Percentiles rank a stretch among this genome's conserved stretches.
Evolutionary conservation across 257 asterid genomes (phyloP).

Genomic region (Linderniella brevidens): DNA sequence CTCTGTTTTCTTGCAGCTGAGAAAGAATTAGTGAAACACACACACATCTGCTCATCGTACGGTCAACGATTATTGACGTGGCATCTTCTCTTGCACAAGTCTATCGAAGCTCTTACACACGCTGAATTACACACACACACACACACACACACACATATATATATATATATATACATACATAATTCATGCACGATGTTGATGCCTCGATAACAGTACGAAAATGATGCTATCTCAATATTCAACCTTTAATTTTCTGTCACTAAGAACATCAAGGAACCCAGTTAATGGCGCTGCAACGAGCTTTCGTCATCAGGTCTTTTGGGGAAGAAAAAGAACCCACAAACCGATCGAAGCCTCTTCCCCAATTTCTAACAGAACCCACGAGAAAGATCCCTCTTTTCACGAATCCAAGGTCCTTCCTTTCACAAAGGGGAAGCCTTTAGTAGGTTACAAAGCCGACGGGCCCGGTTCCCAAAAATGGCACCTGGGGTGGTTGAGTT

Average conservation of each 20-base stretch:
- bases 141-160: background rate
- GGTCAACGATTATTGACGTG: too few species aligned
- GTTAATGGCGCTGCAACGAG: conserved; percentile 8
- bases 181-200: background rate
- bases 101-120: too few species aligned
- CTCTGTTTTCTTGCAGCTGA: too few species aligned
- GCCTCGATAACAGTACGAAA: background rate
- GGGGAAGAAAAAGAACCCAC: conserved; percentile 49
- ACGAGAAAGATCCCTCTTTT: conserved; percentile 19
- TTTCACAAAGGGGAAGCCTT: conserved; percentile 74
- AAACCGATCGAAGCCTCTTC: conserved; percentile 41
- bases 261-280: conserved; percentile 9
- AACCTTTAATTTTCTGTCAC: conserved; percentile 14
- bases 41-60: too few species aligned
- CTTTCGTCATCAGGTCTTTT: conserved; percentile 49
- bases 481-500: conserved; percentile 71
- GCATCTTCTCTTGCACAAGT: too few species aligned
- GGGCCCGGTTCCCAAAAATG: conserved; percentile 25
- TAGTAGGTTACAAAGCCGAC: conserved; percentile 36
- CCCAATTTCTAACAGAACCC: conserved; percentile 25
- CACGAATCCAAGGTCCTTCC: conserved; percentile 71
- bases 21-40: too few species aligned
- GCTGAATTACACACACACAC: background rate
- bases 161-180: too few species aligned
- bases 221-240: conserved; percentile 10